Evolutionary conservation across 148 eudicot species (phyloP), one percentile per base, ranked within the genome.

Genomic region (Polygonum maritimum): DNA sequence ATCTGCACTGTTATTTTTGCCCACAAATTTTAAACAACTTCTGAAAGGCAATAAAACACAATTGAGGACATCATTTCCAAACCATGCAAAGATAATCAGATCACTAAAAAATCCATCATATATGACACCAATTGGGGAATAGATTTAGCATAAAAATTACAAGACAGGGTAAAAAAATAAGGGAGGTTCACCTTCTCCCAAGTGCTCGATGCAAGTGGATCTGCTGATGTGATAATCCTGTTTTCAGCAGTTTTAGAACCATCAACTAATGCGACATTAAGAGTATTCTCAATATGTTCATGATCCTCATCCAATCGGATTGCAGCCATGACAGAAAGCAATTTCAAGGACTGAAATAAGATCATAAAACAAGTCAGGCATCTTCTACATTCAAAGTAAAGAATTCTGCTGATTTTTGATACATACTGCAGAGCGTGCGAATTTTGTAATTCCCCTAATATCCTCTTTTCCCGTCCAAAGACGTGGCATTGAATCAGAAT

Each of bases 161-260:
- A 21, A 0, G 41, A 65, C 31, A 45, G 51, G 62, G 6, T 16
- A 38, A 41, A 49, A 18, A 39, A 75, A 16, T 22, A 12, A 36
- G 36, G 41, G 36, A n/a, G 72, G 58, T 39, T 73, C 69, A 96
- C 99, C 97, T 91, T 89, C 78, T 92, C 94, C 99, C 99, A 96
- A 74, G 88, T 85, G 90, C 97, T 96, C 58, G 98, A 88, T 77
- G 99, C 99, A 71, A 96, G 83, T 48, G 93, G 90, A 58, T 96
- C 98, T 57, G 83, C 79, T 52, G 83, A 35, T 36, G 81, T 62
- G 70, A 75, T 81, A 77, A 87, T 79, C 77, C 83, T 87, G 74
- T 80, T 86, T 45, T 72, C 54, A 26, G 35, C 21, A 7, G 75
- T 72, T 72, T 72, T 72, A 19, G 75, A 11, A 38, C 75, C 75